Evolutionary conservation across 2,329 filamentous ascomycete species (phyloP).

Genomic region (Colletotrichum salicis): DNA sequence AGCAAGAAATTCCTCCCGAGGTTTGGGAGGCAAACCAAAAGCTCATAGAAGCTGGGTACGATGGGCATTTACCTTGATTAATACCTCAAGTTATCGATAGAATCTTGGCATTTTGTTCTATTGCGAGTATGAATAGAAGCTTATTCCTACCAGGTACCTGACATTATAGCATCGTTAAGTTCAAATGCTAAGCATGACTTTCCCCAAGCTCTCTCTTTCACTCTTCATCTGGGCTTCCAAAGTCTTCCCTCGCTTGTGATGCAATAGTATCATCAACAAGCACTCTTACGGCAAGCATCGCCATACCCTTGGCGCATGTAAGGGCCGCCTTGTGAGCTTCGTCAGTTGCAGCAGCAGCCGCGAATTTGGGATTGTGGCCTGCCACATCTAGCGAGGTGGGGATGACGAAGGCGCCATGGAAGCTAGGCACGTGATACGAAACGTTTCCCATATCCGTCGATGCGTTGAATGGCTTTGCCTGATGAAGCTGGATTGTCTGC

Average conservation of each 20-base stretch:
- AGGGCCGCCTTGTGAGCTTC: constrained; percentile 52
- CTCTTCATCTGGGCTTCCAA: constrained; percentile 7
- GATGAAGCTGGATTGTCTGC: constrained; percentile 47
- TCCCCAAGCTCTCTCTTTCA: background rate
- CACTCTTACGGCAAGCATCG: constrained; percentile 47
- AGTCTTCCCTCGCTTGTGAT: constrained; percentile 8
- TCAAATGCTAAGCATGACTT: too few species aligned
- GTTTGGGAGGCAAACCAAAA: constrained; percentile 55
- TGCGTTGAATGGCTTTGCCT: constrained; percentile 49
- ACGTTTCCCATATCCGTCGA: constrained; percentile 66
- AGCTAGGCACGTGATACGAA: constrained; percentile 56
- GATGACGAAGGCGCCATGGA: constrained; percentile 61
- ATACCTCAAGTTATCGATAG: background rate
- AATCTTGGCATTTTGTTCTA: background rate
- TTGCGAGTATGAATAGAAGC: background rate
- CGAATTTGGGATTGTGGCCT: constrained; percentile 54
- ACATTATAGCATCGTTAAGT: too few species aligned
- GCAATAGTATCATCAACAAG: constrained; percentile 38
- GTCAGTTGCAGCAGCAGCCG: constrained; percentile 54
- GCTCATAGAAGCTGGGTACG: constrained; percentile 51
- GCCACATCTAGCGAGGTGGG: constrained; percentile 48
- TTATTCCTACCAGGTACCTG: background rate
- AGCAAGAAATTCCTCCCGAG: constrained; percentile 52
- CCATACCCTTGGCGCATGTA: constrained; percentile 57
- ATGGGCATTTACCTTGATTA: constrained; percentile 47